These are phyloP conservation scores for Aspergillus piperis DNA, from an alignment of 2,329 filamentous ascomycete species.

Conservation along the genomic window DNA sequence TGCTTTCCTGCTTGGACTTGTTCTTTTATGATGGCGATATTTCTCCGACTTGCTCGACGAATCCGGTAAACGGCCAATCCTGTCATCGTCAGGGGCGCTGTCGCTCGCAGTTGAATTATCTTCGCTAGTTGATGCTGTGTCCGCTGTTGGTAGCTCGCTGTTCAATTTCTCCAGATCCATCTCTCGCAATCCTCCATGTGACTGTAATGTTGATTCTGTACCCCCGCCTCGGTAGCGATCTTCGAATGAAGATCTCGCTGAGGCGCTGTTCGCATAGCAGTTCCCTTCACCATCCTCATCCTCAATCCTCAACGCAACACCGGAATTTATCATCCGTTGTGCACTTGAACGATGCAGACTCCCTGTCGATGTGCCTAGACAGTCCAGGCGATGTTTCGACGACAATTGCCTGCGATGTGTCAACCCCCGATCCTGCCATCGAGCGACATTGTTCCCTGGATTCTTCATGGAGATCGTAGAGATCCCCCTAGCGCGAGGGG, in stretches of 20 bases:
- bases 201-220: neutral
- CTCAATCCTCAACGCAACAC: conserved; percentile 26
- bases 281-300: conserved; percentile 21
- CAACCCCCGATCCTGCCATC: conserved; percentile 22
- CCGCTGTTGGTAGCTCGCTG: neutral
- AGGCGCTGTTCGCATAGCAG: conserved; percentile 4
- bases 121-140: neutral
- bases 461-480: conserved; percentile 25
- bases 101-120: neutral
- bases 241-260: conserved; percentile 2
- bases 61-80: neutral
- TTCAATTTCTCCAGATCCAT: neutral
- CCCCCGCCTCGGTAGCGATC: conserved; percentile 3
- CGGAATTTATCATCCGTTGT: conserved; percentile 32
- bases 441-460: conserved; percentile 21
- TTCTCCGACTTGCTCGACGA: neutral
- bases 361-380: conserved; percentile 19
- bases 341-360: conserved; percentile 23
- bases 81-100: neutral
- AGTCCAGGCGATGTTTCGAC: conserved; percentile 21
- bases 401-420: conserved; percentile 19
- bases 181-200: neutral
- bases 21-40: conserved; percentile 12
- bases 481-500: conserved; percentile 35
- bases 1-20: conserved; percentile 21